phyloP scores from a whole-genome alignment of 169 alveolate genomes.

The Plasmodium cynomolgi region DNA sequence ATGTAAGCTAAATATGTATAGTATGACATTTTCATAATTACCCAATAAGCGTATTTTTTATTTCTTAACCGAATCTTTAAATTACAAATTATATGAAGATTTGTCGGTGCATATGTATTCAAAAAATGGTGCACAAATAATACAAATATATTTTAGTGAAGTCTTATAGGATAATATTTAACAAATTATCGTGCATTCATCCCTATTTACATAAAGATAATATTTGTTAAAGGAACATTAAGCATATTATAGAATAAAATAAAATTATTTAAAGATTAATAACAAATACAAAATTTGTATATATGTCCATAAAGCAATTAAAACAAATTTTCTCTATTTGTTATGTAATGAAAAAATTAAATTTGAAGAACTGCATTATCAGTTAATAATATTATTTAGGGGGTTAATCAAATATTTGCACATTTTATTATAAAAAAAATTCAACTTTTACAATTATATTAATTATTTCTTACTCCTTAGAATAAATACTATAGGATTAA shows the following conservation, averaged over 20 bases:
- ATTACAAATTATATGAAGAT: background rate
- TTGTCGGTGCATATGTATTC: background rate
- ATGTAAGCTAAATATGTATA: background rate
- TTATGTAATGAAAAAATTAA: background rate
- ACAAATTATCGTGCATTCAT: background rate
- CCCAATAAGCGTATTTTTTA: background rate
- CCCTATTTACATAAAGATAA: background rate
- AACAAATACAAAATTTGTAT: background rate
- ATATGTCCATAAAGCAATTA: background rate
- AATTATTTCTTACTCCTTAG: background rate
- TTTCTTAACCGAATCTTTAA: background rate
- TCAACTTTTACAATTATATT: background rate
- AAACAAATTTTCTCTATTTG: background rate
- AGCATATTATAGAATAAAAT: too few relatives aligned
- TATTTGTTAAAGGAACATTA: background rate
- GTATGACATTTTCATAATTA: background rate
- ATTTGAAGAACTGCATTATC: background rate
- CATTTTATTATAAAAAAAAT: background rate
- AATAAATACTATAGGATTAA: background rate
- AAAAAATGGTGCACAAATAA: background rate
- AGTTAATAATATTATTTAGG: background rate
- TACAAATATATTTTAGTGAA: background rate
- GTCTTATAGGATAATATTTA: background rate
- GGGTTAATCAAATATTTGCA: background rate
- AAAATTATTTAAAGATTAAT: background rate